A percentile compares a stretch with the other conserved stretches of the same genome.
Conservation (phyloP, 2,329 filamentous ascomycete species). For the Talaromyces sp. region DNA sequence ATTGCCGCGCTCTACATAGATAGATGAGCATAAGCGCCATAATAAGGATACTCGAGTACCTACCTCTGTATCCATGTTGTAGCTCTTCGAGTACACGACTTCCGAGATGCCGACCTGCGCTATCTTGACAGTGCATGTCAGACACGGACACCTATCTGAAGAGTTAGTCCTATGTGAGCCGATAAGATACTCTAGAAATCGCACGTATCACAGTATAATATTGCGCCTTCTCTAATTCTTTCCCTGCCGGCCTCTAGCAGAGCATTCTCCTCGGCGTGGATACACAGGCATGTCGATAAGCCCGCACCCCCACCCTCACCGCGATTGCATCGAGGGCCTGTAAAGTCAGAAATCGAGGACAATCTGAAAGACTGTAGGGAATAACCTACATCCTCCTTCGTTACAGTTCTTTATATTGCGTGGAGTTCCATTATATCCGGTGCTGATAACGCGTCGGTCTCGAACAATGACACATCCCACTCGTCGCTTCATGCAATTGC, state of each 20-base stretch:
- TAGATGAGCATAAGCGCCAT: constrained; percentile 18
- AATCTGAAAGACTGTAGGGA: not conserved
- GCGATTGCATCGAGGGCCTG: constrained; percentile 71
- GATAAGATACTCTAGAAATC: constrained; percentile 19
- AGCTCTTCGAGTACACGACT: constrained; percentile 89
- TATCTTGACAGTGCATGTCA: constrained; percentile 98
- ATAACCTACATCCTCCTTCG: constrained; percentile 71
- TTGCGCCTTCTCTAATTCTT: constrained; percentile 74
- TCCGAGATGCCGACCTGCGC: constrained; percentile 93
- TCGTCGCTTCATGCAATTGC: constrained; percentile 97
- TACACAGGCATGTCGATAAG: constrained; percentile 83
- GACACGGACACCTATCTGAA: constrained; percentile 69
- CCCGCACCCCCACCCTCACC: constrained; percentile 66
- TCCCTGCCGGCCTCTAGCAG: constrained; percentile 90
- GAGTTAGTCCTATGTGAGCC: constrained; percentile 13
- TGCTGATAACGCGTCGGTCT: constrained; percentile 82
- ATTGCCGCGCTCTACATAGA: constrained; percentile 64
- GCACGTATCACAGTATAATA: constrained; percentile 84
- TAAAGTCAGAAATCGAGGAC: constrained; percentile 17
- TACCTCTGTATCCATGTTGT: constrained; percentile 83
- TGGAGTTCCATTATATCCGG: constrained; percentile 97
- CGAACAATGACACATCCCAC: constrained; percentile 91
- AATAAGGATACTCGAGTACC: constrained; percentile 15
- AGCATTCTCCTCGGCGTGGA: constrained; percentile 98
- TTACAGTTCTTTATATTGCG: constrained; percentile 84